These are phyloP conservation scores for Syncephalastrum contaminatum DNA, from an alignment of 371 early-diverging fungal species.

Conservation along the genomic window DNA sequence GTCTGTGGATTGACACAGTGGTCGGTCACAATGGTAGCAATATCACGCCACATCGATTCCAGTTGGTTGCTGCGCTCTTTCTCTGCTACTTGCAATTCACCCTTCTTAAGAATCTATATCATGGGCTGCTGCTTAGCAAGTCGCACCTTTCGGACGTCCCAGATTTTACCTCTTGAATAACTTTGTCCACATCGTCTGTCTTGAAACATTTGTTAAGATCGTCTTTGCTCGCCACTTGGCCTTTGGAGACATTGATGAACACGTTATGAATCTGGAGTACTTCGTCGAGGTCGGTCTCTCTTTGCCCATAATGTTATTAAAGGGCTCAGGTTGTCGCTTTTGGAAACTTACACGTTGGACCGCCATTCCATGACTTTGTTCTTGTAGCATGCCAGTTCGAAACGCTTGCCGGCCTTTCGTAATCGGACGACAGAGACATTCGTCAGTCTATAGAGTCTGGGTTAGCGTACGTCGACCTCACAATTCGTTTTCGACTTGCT, in stretches of 20 bases:
- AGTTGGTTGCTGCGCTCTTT: constrained; percentile 90
- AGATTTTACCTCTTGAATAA: constrained; percentile 73
- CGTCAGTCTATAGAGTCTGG: constrained; percentile 61
- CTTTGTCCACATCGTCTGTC: constrained; percentile 80
- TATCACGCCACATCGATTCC: constrained; percentile 81
- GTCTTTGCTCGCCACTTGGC: constrained; percentile 87
- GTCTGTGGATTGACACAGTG: constrained; percentile 95
- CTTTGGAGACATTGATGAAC: constrained; percentile 95
- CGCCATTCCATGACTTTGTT: constrained; percentile 99
- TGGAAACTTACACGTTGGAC: constrained; percentile 73
- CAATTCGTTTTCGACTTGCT: constrained; percentile 26
- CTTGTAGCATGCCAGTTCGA: constrained; percentile 98
- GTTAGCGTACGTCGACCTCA: background rate
- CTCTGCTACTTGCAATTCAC: constrained; percentile 95
- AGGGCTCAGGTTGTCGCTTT: too few species aligned
- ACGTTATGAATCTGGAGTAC: constrained; percentile 93
- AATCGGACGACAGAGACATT: constrained; percentile 96
- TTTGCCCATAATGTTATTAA: constrained; percentile 20
- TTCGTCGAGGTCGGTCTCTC: constrained; percentile 95
- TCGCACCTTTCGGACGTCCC: background rate
- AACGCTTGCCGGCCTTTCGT: constrained; percentile 96
- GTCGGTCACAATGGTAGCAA: constrained; percentile 91
- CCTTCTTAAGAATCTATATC: constrained; percentile 84
- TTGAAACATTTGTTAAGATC: constrained; percentile 88
- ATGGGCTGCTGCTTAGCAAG: background rate